Percentiles rank a stretch among this genome's conserved stretches.
Evolutionary conservation across 345 rosid genomes (phyloP).

Genomic region (Sisymbrium altissimum): DNA sequence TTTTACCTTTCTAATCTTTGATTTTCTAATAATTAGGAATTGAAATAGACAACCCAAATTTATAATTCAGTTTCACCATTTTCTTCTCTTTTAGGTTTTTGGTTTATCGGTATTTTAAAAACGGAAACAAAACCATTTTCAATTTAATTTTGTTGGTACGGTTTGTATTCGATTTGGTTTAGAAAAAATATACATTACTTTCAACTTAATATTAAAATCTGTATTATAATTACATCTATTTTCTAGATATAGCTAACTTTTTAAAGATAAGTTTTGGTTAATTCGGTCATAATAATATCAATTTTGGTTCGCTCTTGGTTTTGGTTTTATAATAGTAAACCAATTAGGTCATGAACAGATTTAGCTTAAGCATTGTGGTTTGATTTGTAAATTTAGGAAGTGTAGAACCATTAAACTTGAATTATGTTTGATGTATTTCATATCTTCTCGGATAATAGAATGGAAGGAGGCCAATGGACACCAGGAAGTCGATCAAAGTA

Average conservation of each 20-base stretch:
- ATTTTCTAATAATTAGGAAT: not conserved
- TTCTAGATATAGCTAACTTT: not conserved
- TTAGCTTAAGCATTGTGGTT: not conserved
- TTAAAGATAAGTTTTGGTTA: not conserved
- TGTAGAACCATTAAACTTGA: not conserved
- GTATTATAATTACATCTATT: not conserved
- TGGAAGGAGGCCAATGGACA: constrained; percentile 98
- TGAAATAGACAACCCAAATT: not conserved
- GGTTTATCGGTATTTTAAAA: not conserved
- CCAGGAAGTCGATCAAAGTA: constrained; percentile 57
- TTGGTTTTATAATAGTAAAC: not conserved
- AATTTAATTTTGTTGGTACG: not conserved
- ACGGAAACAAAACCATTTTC: not conserved
- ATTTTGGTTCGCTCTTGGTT: not conserved
- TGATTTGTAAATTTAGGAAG: not conserved
- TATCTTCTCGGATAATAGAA: constrained; percentile 39
- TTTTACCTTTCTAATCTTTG: not conserved
- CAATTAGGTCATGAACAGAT: not conserved
- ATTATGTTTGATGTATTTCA: not conserved
- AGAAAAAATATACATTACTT: not conserved
- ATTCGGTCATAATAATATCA: not conserved
- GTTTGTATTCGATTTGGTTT: not conserved
- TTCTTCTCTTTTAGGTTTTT: not conserved
- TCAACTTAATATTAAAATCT: not conserved
- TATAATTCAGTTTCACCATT: not conserved